A percentile compares a stretch with the other conserved stretches of the same genome.
Evolutionary conservation across 164 flowering plant genomes (phyloP).

Genomic region (Annona squamosa): DNA sequence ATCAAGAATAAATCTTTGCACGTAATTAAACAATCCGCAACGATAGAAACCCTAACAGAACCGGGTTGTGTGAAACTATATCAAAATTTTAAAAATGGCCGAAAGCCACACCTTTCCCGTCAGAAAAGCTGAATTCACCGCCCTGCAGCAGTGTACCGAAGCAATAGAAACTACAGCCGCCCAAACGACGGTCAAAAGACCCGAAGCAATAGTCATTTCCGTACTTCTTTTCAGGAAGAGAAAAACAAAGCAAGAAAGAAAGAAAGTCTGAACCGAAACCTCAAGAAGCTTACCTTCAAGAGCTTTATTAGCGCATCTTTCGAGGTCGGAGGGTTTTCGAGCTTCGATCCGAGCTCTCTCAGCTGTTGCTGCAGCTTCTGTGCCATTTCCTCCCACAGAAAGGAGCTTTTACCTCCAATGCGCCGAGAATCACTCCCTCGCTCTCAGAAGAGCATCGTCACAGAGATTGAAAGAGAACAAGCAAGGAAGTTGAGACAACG

Average conservation of each 20-base stretch:
- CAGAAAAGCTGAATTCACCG: not conserved
- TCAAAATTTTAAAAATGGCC: not conserved
- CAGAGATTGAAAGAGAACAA: not conserved
- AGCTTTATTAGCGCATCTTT: conserved; percentile 80
- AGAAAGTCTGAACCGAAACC: not conserved
- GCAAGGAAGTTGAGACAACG: not conserved
- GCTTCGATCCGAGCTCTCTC: conserved; percentile 78
- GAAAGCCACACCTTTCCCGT: not conserved
- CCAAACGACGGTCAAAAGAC: not conserved
- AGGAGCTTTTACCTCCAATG: not conserved
- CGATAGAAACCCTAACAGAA: conserved; percentile 1
- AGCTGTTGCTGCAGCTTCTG: conserved; percentile 56
- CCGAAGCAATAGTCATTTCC: not conserved
- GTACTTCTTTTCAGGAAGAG: not conserved
- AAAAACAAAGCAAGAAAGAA: not conserved
- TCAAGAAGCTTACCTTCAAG: conserved; percentile 44
- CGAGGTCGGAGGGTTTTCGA: conserved; percentile 54
- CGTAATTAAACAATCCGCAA: not conserved
- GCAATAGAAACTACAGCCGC: not conserved
- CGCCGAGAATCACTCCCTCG: not conserved
- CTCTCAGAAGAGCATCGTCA: not conserved
- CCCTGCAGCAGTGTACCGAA: not conserved
- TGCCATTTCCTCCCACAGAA: conserved; percentile 32
- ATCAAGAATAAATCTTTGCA: not conserved
- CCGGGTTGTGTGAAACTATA: not conserved